Evolutionary conservation across 805 yeast species (phyloP), one percentile per base, ranked within the genome.

Genomic region (Starmerella asiatica): DNA sequence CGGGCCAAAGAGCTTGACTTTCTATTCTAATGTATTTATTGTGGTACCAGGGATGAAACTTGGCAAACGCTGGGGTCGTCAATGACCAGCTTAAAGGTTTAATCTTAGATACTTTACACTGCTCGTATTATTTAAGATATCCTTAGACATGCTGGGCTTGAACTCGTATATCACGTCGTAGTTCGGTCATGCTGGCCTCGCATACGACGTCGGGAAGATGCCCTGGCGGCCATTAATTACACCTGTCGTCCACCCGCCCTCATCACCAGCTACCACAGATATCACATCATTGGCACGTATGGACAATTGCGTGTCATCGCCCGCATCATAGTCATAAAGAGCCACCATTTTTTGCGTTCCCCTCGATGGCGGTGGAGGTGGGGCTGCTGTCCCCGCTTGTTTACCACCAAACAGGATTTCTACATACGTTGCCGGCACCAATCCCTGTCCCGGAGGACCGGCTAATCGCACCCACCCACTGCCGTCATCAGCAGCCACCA

Each of bases 241-340:
- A 11, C 96, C 97, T 49, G 76, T 80, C 2, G 96, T 86, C 99
- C 99, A 91, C 0, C 98, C 98, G 8, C 84, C 86, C 38, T 78
- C 80, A 37, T 75, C 82, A 21, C 70, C 76, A 31, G 63, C 66
- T 1, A 80, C 53, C 11, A 91, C 69, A 9, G 70, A 67, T 16
- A 91, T 71, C 39, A 65, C 67, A 46, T 88, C 96, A 2, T 94
- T 95, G 0, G 70, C 76, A 6, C 48, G 52, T 17, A 91, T 72
- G 17, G 71, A 68, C 42, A 91, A 57, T 59, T 91, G 98, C 51
- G 81, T 88, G 20, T 71, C 78, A 11, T 83, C 91, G 43, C 73
- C 77, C 0, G 93, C 86, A 16, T 58, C 64, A 55, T 83, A 86
- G 47, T 78, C 83, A 56, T 77, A 86, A 42, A 79, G 56, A 1